These are phyloP conservation scores for Saposhnikovia divaricata DNA, from an alignment of 129 eudicot species.

Conservation along the genomic window DNA sequence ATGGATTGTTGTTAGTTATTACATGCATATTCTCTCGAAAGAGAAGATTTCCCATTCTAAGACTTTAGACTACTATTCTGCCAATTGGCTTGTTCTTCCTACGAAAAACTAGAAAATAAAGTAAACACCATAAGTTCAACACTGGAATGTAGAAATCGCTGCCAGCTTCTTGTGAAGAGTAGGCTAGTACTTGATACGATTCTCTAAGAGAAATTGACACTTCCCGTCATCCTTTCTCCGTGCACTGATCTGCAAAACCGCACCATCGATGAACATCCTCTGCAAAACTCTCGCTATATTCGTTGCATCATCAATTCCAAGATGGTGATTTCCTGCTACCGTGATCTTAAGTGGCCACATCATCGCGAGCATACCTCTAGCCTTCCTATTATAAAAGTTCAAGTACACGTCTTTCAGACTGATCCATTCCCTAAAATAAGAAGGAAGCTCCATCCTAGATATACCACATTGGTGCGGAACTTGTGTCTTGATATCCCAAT, in stretches of 20 bases:
- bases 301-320: constrained; percentile 80
- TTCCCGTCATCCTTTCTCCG: constrained; percentile 35
- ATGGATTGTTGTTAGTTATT: too few species aligned
- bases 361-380: constrained; percentile 88
- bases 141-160: too few species aligned
- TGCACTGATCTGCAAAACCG: constrained; percentile 62
- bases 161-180: too few species aligned
- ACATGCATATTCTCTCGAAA: too few species aligned
- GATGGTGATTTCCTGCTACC: constrained; percentile 75
- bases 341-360: constrained; percentile 52
- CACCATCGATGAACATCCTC: constrained; percentile 70
- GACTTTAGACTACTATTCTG: too few species aligned
- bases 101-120: too few species aligned
- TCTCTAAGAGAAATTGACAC: constrained; percentile 55
- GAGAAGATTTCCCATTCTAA: too few species aligned
- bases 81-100: too few species aligned
- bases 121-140: too few species aligned
- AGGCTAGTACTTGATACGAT: constrained; percentile 20
- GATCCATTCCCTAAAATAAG: constrained; percentile 34
- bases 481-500: constrained; percentile 15
- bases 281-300: constrained; percentile 76
- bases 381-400: constrained; percentile 82
- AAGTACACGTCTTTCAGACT: neutral
- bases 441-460: constrained; percentile 54
- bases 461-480: constrained; percentile 69